Evolutionary conservation across 2,329 filamentous ascomycete species (phyloP), one percentile per base, ranked within the genome.

Genomic region (Periconia sp.): DNA sequence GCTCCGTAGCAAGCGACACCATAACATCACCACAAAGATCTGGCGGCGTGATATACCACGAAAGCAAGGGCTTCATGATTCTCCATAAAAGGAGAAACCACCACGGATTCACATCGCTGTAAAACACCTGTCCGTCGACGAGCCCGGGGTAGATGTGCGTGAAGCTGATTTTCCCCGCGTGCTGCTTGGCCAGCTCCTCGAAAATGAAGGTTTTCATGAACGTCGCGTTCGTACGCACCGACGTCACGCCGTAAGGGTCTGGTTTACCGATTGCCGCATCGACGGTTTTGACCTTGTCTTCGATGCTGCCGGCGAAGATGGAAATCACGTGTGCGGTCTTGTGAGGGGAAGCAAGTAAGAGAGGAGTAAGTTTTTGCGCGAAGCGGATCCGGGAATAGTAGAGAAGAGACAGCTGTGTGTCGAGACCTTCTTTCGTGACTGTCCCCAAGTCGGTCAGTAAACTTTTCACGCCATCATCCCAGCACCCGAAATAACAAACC

Each of bases 181-280:
- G 54, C 42, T 64, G 49, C 7, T 58, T 48, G 2, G 68, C 69
- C 0, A 74, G 44, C 19, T 64, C 53, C 41, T 72, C 68, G 33
- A 73, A 66, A 57, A 67, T 64, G 41, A 73, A 63, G 9, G 64
- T 71, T 13, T 55, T 72, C 62, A 74, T 66, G 45, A 72, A 72
- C 11, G 57, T 51, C 31, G 63, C 61, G 53, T 73, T 59, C 5
- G 56, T 65, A 45, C 72, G 63, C 1, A 66, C 63, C n/a, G 53
- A 51, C 3, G 55, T 56, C 18, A 72, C 61, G 11, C 63, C 59
- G 49, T 74, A 74, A 9, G 49, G 41, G 10, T 50, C 13, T 1
- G 64, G 62, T 6, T 49, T 57, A 41, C 72, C 69, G 15, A 74
- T 63, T 6, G 68, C 27, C 27, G 69, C 61, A 8, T 52, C 54